These are phyloP conservation scores for Dictyostelium citrinum DNA, from an alignment of 78 protist species.

Conservation along the genomic window DNA sequence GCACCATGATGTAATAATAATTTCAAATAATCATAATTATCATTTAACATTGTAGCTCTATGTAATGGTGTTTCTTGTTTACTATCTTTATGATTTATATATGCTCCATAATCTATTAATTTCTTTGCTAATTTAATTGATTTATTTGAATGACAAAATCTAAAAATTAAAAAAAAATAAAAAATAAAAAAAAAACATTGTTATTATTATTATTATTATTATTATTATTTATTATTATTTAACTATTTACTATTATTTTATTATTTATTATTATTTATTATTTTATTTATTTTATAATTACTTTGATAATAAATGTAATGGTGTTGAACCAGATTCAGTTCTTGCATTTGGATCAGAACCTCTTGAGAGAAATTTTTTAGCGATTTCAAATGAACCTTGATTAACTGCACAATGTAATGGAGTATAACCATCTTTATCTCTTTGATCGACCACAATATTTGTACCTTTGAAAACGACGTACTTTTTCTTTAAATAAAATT, in stretches of 20 bases:
- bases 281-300: background rate
- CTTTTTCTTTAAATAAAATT: conserved; percentile 41
- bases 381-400: conserved; percentile 42
- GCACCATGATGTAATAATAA: conserved; percentile 41
- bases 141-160: background rate
- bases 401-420: conserved; percentile 35
- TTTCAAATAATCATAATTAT: conserved; percentile 21
- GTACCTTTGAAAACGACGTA: conserved; percentile 19
- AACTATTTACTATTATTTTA: no score
- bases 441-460: background rate
- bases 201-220: no score
- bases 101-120: conserved; percentile 46
- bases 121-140: conserved; percentile 14
- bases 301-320: conserved; percentile 43
- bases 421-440: conserved; percentile 66
- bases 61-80: conserved; percentile 61
- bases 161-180: background rate
- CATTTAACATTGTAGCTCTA: conserved; percentile 24
- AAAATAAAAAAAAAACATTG: no score
- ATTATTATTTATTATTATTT: no score
- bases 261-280: no score
- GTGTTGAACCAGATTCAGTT: conserved; percentile 17
- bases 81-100: conserved; percentile 44
- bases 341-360: conserved; percentile 57
- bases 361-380: conserved; percentile 11